Evolutionary conservation across 345 rosid species (phyloP).

Genomic region (Nasturtium officinale): DNA sequence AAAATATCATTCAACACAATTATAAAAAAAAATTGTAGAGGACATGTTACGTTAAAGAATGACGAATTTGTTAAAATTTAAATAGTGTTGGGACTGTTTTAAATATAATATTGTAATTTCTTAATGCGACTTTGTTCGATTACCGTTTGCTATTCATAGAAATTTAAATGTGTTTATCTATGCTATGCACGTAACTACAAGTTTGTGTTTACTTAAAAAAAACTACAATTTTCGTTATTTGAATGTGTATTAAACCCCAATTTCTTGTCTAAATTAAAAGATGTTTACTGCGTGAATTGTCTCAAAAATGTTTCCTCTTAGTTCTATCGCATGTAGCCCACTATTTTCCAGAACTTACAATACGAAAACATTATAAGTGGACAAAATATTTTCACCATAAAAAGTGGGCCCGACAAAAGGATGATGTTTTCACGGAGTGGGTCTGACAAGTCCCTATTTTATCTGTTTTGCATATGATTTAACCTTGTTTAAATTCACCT

Average conservation of each 20-base stretch:
- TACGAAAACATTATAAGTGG: constrained; percentile 3
- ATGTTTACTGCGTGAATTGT: neutral
- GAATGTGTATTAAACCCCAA: neutral
- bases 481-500: neutral
- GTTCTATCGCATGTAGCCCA: neutral
- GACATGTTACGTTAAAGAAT: too few relatives aligned
- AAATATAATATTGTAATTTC: too few relatives aligned
- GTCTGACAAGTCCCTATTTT: constrained; percentile 6
- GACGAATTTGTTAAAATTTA: too few relatives aligned
- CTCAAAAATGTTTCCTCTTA: neutral
- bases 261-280: neutral
- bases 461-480: constrained; percentile 7
- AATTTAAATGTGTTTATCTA: neutral
- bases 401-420: constrained; percentile 32
- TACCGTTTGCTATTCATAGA: neutral
- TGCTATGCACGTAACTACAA: too few relatives aligned
- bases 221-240: neutral
- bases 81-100: too few relatives aligned
- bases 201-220: too few relatives aligned
- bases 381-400: constrained; percentile 32
- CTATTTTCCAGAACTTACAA: neutral
- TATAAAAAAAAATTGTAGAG: too few relatives aligned
- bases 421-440: constrained; percentile 30
- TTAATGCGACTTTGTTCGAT: neutral
- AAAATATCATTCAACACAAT: too few relatives aligned